A percentile compares a stretch with the other conserved stretches of the same genome.
These are phyloP conservation scores for Syzygium malaccense DNA, from an alignment of 441 rosid genomes.

Conservation along the genomic window DNA sequence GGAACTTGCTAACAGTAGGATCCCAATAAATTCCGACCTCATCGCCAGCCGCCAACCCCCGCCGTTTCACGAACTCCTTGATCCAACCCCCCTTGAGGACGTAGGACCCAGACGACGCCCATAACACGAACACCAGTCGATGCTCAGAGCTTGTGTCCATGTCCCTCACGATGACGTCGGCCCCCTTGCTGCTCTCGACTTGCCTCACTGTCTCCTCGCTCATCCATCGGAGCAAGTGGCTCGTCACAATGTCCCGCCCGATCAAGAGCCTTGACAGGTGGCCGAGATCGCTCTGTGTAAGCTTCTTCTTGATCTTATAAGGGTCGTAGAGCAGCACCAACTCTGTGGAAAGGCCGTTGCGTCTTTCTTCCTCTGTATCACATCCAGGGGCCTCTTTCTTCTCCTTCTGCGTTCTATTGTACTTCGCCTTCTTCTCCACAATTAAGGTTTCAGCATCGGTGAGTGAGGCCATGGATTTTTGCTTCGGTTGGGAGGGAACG, in stretches of 20 bases:
- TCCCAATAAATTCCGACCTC: not conserved
- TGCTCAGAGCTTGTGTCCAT: not conserved
- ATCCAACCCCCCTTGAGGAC: not conserved
- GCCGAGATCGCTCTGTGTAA: not conserved
- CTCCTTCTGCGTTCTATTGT: not conserved
- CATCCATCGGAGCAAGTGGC: not conserved
- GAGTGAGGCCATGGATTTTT: not conserved
- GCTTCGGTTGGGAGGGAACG: not conserved
- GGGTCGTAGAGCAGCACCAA: not conserved
- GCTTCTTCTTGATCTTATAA: not conserved
- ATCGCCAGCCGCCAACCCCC: not conserved
- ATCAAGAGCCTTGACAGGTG: not conserved
- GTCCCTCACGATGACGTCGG: not conserved
- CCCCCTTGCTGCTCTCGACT: not conserved
- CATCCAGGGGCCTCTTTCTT: not conserved
- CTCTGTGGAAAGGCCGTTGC: not conserved
- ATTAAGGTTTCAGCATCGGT: not conserved
- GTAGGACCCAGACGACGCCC: not conserved
- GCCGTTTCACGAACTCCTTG: not conserved
- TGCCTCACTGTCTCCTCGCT: not conserved
- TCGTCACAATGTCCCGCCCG: not conserved
- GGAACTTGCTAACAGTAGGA: not conserved
- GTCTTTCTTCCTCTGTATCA: not conserved
- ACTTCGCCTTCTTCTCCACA: not conserved
- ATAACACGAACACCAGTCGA: not conserved